These are phyloP conservation scores for Coffea humblotiana DNA, from an alignment of 305 asterid species.

Conservation along the genomic window DNA sequence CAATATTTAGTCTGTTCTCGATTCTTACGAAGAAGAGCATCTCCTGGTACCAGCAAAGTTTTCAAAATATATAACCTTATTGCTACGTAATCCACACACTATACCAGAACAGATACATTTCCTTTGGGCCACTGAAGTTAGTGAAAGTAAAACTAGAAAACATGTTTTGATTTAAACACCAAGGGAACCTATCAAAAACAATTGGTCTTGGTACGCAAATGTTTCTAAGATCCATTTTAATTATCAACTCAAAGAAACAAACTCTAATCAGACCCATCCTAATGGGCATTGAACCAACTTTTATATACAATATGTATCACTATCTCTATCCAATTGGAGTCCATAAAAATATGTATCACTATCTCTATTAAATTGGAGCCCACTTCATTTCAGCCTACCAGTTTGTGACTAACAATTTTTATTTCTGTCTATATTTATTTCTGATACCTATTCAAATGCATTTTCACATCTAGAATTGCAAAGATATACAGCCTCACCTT, in stretches of 20 bases:
- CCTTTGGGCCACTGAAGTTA: neutral
- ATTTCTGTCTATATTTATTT: neutral
- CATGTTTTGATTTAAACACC: neutral
- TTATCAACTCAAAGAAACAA: neutral
- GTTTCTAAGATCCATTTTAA: neutral
- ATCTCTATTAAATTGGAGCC: too few species aligned
- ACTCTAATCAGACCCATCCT: neutral
- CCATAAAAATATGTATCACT: too few species aligned
- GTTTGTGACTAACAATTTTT: neutral
- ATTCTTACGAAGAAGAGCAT: too few species aligned
- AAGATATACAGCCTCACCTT: neutral
- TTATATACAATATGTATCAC: neutral
- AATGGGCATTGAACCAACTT: neutral
- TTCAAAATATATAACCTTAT: neutral
- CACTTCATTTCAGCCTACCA: neutral
- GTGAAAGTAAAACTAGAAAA: neutral
- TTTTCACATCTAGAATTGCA: neutral
- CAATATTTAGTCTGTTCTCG: neutral
- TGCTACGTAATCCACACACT: too few species aligned
- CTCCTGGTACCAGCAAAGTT: neutral
- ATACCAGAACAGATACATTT: neutral
- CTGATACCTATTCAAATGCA: neutral
- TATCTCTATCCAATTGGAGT: too few species aligned
- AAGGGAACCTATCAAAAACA: neutral
- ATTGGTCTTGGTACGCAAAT: neutral